Evolutionary conservation across 805 yeast genomes (phyloP).

Genomic region (Pachysolen tannophilus): DNA sequence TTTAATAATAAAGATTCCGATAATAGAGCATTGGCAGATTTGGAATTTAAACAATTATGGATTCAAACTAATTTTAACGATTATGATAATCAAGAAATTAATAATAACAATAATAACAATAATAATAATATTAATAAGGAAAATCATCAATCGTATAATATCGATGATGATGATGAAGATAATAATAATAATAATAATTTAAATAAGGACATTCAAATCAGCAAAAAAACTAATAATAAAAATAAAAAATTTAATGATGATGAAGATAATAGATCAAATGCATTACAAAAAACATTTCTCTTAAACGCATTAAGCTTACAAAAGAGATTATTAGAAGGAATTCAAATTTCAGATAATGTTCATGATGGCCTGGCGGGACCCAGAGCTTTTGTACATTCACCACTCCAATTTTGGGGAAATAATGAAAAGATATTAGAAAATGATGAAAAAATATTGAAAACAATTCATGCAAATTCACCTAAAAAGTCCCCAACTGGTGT

Average conservation of each 20-base stretch:
- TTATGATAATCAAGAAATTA: constrained; percentile 11
- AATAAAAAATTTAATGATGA: no score
- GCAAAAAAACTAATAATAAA: no score
- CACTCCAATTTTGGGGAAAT: constrained; percentile 36
- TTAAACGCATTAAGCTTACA: constrained; percentile 27
- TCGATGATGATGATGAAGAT: constrained; percentile 6
- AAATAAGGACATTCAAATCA: no score
- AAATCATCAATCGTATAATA: constrained; percentile 11
- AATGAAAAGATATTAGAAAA: constrained; percentile 16
- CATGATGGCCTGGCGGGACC: constrained; percentile 1
- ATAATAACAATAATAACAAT: constrained; percentile 5
- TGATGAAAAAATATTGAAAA: constrained; percentile 29
- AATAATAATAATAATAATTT: constrained; percentile 3
- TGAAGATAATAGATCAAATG: no score
- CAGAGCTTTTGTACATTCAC: constrained; percentile 25
- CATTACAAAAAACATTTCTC: constrained; percentile 29
- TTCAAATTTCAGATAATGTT: no score
- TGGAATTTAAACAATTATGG: constrained; percentile 27
- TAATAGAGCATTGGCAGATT: constrained; percentile 11
- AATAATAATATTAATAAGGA: constrained; percentile 10
- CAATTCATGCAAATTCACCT: constrained; percentile 26
- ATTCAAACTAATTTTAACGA: constrained; percentile 19
- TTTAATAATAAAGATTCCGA: constrained; percentile 6
- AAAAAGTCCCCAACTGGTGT: constrained; percentile 16
- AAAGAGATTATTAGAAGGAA: constrained; percentile 18